Evolutionary conservation across 768 basidiomycete genomes (phyloP).

Genomic region (Polyporus arcularius): DNA sequence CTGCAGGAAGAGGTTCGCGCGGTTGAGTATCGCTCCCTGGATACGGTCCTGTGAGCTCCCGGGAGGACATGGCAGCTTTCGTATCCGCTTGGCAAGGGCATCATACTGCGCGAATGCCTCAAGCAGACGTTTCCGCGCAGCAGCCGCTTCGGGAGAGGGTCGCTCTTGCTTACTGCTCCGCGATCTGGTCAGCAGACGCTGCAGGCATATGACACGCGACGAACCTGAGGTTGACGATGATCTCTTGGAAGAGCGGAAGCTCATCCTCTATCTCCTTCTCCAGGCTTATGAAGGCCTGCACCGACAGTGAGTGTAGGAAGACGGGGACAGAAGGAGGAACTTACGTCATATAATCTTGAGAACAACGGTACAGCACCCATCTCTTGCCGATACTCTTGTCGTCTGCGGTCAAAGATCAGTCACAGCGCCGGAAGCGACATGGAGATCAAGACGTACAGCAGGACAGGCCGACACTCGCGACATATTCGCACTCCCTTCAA

Average conservation of each 20-base stretch:
- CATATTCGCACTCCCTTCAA: conserved; percentile 89
- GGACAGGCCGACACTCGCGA: conserved; percentile 73
- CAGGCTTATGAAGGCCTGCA: conserved; percentile 65
- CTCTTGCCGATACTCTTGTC: conserved; percentile 79
- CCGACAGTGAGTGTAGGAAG: neutral
- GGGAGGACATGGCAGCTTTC: conserved; percentile 61
- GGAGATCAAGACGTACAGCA: conserved; percentile 59
- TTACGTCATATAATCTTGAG: conserved; percentile 70
- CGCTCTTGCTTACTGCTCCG: conserved; percentile 42
- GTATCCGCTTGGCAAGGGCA: conserved; percentile 81
- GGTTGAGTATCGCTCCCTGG: conserved; percentile 75
- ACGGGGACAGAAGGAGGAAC: conserved; percentile 1
- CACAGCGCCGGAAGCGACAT: neutral
- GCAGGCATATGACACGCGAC: conserved; percentile 8
- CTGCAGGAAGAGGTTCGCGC: conserved; percentile 80
- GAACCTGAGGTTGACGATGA: conserved; percentile 71
- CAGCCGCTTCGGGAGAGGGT: conserved; percentile 66
- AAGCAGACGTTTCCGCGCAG: conserved; percentile 77
- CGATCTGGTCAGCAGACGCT: conserved; percentile 32
- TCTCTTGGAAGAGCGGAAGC: conserved; percentile 87
- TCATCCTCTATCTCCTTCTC: conserved; percentile 91
- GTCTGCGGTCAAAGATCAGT: conserved; percentile 43
- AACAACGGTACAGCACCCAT: conserved; percentile 58
- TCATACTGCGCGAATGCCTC: conserved; percentile 91
- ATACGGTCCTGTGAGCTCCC: conserved; percentile 82